A percentile compares a stretch with the other conserved stretches of the same genome.
phyloP scores from a whole-genome alignment of 352 stramenopile species.

The Phytophthora sansomeana region DNA sequence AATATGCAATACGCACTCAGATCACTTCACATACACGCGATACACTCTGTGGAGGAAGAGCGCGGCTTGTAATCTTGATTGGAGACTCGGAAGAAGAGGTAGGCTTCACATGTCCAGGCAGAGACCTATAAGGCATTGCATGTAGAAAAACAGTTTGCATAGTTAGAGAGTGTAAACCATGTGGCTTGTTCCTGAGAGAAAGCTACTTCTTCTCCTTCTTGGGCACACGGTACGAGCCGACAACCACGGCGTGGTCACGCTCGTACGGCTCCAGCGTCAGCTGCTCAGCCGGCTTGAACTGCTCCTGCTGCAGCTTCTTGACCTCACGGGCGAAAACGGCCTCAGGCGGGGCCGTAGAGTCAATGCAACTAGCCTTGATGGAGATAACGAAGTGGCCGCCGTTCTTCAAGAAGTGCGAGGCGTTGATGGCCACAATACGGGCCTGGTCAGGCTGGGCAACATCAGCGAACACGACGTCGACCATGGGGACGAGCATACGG shows the following conservation, averaged over 20 bases:
- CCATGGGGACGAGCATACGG: constrained; percentile 99
- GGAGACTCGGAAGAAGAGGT: constrained; percentile 23
- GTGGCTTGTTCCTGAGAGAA: constrained; percentile 20
- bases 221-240: constrained; percentile 95
- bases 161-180: constrained; percentile 45
- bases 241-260: constrained; percentile 98
- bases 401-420: constrained; percentile 99
- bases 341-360: constrained; percentile 98
- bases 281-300: constrained; percentile 99
- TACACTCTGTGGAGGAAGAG: constrained; percentile 27
- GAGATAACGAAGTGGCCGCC: constrained; percentile 99
- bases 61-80: constrained; percentile 29
- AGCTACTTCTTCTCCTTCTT: constrained; percentile 95
- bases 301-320: constrained; percentile 98
- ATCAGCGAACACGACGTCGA: constrained; percentile 99
- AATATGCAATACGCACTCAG: constrained; percentile 23
- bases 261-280: constrained; percentile 99
- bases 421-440: constrained; percentile 99
- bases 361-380: constrained; percentile 99
- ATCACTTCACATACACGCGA: constrained; percentile 4
- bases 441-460: constrained; percentile 99
- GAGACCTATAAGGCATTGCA: constrained; percentile 44
- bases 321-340: constrained; percentile 98
- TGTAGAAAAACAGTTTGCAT: constrained; percentile 50
- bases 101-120: constrained; percentile 39